Evolutionary conservation across 2,329 filamentous ascomycete species (phyloP), one percentile per base, ranked within the genome.

Genomic region (Achaetomium macrosporum): DNA sequence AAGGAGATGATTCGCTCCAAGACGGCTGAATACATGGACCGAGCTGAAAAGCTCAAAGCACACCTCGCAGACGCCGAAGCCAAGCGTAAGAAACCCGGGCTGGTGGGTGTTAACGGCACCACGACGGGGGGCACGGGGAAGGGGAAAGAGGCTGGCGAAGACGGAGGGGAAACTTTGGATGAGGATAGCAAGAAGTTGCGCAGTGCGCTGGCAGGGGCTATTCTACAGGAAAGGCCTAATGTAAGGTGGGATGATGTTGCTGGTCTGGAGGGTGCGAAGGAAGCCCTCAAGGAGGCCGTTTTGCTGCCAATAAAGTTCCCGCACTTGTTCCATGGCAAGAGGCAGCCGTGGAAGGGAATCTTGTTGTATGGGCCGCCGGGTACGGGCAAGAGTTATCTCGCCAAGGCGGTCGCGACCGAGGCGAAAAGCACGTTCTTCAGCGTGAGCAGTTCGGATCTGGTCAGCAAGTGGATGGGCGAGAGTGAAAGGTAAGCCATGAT

Each of bases 391-490:
- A 93, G 88, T 76, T 96, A 96, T 70, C 76, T 99, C 50, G 93
- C 93, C 57, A 99, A 97, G 71, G 93, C 93, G 2, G 92, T 99
- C 47, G 93, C 93, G 49, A 99, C 93, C 16, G 93, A 99, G 72
- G 93, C 93, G 54, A 97, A 99, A 71, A 96, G 91, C 71, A 97
- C 93, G 3, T 99, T 99, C 69, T 99, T 99, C 79, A 96, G 90
- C 66, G 92, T 99, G 61, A 95, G 89, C 73, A 95, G 89, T 77
- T 95, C 90, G 67, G 93, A 99, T 69, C 71, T 99, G 70, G 93
- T 99, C 56, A 96, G 90, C 70, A 99, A 99, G 69, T 99, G 93
- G 93, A 99, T 99, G 93, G 93, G 93, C 75, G 93, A 99, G 73
- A 95, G 88, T 77, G 93, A 99, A 82, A 83, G 90, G 89, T 95